Percentiles rank a stretch among this genome's conserved stretches.
Evolutionary conservation across 2,329 filamentous ascomycete species (phyloP).

Genomic region (Clonostachys sp.): DNA sequence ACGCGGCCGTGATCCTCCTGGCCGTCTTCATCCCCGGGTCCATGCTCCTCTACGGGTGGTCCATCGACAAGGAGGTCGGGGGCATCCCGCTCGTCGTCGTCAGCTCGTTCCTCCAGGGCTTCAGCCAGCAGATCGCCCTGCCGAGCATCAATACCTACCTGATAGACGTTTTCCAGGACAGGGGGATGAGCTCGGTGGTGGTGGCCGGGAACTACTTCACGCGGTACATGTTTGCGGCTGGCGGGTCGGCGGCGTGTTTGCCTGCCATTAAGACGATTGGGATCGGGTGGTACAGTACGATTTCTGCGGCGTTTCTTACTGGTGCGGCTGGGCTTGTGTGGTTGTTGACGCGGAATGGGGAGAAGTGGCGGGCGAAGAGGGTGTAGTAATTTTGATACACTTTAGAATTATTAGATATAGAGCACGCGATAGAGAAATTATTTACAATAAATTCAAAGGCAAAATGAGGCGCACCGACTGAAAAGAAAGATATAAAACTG

Average conservation of each 20-base stretch:
- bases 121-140: slow-evolving; percentile 68
- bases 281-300: slow-evolving; percentile 73
- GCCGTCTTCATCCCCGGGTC: slow-evolving; percentile 48
- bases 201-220: slow-evolving; percentile 73
- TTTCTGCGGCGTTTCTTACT: slow-evolving; percentile 9
- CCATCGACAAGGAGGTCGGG: slow-evolving; percentile 34
- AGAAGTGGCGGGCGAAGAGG: slow-evolving; percentile 6
- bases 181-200: slow-evolving; percentile 57
- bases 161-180: slow-evolving; percentile 64
- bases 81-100: slow-evolving; percentile 56
- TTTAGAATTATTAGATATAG: too few relatives aligned
- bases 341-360: slow-evolving; percentile 7
- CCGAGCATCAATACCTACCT: slow-evolving; percentile 69
- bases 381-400: too few relatives aligned
- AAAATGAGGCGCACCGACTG: too few relatives aligned
- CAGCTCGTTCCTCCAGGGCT: slow-evolving; percentile 65
- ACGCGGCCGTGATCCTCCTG: slow-evolving; percentile 48
- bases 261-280: slow-evolving; percentile 67
- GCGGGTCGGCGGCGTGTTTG: slow-evolving; percentile 62
- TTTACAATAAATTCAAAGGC: too few relatives aligned
- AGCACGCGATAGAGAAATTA: too few relatives aligned
- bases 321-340: slow-evolving; percentile 7
- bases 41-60: slow-evolving; percentile 54
- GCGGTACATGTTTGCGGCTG: slow-evolving; percentile 67
- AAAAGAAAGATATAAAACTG: too few relatives aligned